Evolutionary conservation across 495 filamentous ascomycete genomes (phyloP).

Genomic region (Cladorrhinum samala): DNA sequence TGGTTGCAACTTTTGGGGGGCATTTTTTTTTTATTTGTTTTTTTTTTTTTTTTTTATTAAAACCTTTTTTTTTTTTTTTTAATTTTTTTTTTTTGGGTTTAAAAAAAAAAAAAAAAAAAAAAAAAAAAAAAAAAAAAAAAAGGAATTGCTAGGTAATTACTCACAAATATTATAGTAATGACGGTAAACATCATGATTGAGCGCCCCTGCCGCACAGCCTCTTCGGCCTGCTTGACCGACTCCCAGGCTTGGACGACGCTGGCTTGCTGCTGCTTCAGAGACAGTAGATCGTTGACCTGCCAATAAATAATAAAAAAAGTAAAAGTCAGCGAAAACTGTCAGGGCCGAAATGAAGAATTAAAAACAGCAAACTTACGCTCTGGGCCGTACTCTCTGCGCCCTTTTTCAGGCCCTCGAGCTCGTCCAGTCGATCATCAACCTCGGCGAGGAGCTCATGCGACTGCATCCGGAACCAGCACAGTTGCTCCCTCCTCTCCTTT

Average conservation of each 20-base stretch:
- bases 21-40: too few species aligned
- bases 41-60: too few species aligned
- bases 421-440: constrained; percentile 17
- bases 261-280: constrained; percentile 60
- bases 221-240: constrained; percentile 50
- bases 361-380: constrained; percentile 22
- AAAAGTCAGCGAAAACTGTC: too few species aligned
- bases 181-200: constrained; percentile 62
- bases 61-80: too few species aligned
- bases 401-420: constrained; percentile 24
- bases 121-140: too few species aligned
- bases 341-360: too few species aligned
- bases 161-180: constrained; percentile 53
- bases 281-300: constrained; percentile 43
- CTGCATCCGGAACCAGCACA: constrained; percentile 23
- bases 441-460: constrained; percentile 18
- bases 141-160: too few species aligned
- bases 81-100: too few species aligned
- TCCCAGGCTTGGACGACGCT: constrained; percentile 54
- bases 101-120: too few species aligned
- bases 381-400: constrained; percentile 23
- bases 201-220: constrained; percentile 50
- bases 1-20: too few species aligned
- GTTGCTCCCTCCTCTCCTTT: constrained; percentile 13
- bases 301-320: too few species aligned